Evolutionary conservation across 2,329 filamentous ascomycete genomes (phyloP).

Genomic region (Aspergillus terreus): DNA sequence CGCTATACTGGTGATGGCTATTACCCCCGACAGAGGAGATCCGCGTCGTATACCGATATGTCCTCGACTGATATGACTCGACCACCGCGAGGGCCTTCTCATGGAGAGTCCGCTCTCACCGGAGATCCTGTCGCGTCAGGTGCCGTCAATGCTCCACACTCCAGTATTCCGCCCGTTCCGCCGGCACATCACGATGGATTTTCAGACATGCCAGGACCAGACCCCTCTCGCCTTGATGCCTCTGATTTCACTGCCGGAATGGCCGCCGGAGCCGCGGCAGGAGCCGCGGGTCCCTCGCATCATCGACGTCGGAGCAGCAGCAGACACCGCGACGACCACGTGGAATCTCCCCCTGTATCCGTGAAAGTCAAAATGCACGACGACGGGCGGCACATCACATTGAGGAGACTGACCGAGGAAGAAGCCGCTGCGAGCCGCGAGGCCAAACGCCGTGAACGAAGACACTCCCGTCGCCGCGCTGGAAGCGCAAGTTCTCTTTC

Average conservation of each 20-base stretch:
- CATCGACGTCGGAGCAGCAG: constrained; percentile 29
- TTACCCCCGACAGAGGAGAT: constrained; percentile 29
- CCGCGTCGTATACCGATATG: constrained; percentile 33
- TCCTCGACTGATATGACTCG: constrained; percentile 33
- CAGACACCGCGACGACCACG: constrained; percentile 39
- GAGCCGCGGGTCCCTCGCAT: constrained; percentile 23
- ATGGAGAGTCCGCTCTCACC: constrained; percentile 33
- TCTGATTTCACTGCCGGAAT: constrained; percentile 28
- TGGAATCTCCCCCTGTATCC: constrained; percentile 57
- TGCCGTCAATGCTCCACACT: constrained; percentile 25
- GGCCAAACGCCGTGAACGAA: constrained; percentile 46
- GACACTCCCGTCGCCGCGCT: constrained; percentile 37
- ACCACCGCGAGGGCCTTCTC: constrained; percentile 24
- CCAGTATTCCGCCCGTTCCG: constrained; percentile 38
- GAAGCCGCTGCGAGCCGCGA: constrained; percentile 60
- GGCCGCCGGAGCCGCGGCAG: constrained; percentile 30
- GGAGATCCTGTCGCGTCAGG: constrained; percentile 28
- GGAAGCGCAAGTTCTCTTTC: constrained; percentile 42
- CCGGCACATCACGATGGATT: constrained; percentile 36
- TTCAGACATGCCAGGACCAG: constrained; percentile 28
- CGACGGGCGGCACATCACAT: constrained; percentile 60
- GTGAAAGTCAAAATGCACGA: constrained; percentile 64
- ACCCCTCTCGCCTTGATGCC: constrained; percentile 16
- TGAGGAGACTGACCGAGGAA: constrained; percentile 58
- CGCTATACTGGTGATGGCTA: constrained; percentile 67